Conservation (phyloP, 1,284 basidiomycete genomes). For the Rhodotorula sp. region DNA sequence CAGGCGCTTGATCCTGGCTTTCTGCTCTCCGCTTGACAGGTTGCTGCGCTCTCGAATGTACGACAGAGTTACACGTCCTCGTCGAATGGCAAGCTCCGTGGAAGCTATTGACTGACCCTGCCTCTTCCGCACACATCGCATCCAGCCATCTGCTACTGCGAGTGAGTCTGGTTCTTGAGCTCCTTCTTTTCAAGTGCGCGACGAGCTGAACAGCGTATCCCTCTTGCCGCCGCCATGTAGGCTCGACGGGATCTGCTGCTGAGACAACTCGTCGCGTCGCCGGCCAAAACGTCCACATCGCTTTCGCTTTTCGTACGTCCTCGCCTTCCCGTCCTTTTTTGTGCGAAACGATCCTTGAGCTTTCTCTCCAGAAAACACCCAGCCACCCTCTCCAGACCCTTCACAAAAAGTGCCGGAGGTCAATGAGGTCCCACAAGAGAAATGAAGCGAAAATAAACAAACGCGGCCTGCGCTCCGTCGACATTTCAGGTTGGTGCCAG, state of each 20-base stretch:
- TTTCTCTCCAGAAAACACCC: too few species aligned
- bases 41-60: conserved; percentile 3
- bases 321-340: neutral
- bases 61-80: too few species aligned
- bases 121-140: neutral
- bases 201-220: too few species aligned
- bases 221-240: neutral
- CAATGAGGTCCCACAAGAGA: too few species aligned
- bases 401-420: too few species aligned
- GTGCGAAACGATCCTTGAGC: too few species aligned
- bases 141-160: conserved; percentile 1
- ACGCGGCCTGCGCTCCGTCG: too few species aligned
- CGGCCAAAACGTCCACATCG: neutral
- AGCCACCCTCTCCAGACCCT: too few species aligned
- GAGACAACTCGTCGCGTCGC: neutral
- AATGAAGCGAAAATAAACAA: too few species aligned
- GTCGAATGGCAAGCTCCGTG: too few species aligned
- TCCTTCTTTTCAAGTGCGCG: neutral
- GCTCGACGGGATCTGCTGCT: conserved; percentile 7
- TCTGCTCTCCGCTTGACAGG: neutral
- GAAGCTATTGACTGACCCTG: neutral
- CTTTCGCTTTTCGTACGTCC: neutral
- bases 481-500: too few species aligned
- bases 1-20: neutral
- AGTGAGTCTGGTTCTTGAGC: neutral